Base-by-base conservation (phyloP, 108 stramenopile genomes). In the Pseudonitzschia delicatissima region DNA sequence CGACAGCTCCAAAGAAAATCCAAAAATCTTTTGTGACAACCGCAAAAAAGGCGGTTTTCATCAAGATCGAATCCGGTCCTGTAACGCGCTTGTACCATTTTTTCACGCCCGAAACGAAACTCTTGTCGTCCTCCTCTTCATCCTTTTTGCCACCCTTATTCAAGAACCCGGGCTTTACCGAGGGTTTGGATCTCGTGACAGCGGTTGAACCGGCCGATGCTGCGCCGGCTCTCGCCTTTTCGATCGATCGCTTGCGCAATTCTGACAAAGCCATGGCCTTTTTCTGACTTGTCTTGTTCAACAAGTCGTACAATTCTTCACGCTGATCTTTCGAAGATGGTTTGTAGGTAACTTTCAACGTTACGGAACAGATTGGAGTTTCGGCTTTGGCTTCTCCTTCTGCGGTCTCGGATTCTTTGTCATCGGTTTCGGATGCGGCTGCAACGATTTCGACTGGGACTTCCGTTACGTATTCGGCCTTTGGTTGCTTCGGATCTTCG, bases 91-190 rank as follows among this genome's bases (percentile, higher is more conserved):
- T 76, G 64, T 89, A 90, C 76, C 75, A 82, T 27, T 66, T 51
- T 32, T 83, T 74, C 79, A 80, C 65, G 42, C 47, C 50, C 27
- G 50, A 51, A 12, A 51, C 20, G 23, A 51, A 51, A 28, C 50
- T 23, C 0, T 51, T 45, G 60, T 71, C n/a, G 67, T 67, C 33
- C 49, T 52, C 21, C 50, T 72, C 42, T 48, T 34, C 37, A 17
- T 78, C 33, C 3, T 18, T 73, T 18, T 64, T 44, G n/a, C 55
- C 59, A 32, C 74, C 52, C 64, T 85, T 85, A 58, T 93, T 89
- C 64, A 93, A 65, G 67, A 93, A 93, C 35, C 91, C 91, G 21
- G 87, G 40, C 71, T 86, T 86, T 64, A 93, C 85, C 2, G 83
- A 79, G 15, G 79, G 74, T 44, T 78, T 78, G 29, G 64, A 21